A percentile compares a stretch with the other conserved stretches of the same genome.
These are phyloP conservation scores for Fusarium sp. DNA, from an alignment of 2,329 filamentous ascomycete genomes.

Conservation along the genomic window DNA sequence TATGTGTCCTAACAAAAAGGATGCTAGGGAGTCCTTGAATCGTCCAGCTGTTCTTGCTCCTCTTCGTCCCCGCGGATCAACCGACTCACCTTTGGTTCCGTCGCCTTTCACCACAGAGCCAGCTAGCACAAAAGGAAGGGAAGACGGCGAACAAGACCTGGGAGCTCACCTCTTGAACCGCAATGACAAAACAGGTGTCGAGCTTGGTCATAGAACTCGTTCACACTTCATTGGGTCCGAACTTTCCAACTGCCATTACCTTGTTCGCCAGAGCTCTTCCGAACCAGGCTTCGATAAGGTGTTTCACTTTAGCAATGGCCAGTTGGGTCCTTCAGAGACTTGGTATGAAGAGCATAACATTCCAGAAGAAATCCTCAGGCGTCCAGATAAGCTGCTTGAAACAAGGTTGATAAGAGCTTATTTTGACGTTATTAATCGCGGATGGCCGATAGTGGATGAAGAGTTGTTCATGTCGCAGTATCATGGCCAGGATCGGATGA, in stretches of 20 bases:
- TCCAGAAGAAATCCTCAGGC: not conserved
- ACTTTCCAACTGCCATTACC: conserved; percentile 6
- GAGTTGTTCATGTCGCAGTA: conserved; percentile 22
- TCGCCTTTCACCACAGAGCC: not conserved
- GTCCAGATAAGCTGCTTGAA: conserved; percentile 4
- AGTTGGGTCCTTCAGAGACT: not conserved
- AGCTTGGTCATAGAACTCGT: conserved; percentile 13
- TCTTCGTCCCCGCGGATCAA: not conserved
- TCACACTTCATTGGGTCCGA: conserved; percentile 13
- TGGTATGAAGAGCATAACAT: conserved; percentile 7
- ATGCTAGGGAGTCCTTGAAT: not conserved
- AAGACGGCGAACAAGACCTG: conserved; percentile 1
- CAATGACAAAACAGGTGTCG: conserved; percentile 1
- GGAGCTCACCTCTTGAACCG: not conserved
- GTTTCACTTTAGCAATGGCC: conserved; percentile 18
- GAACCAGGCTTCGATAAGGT: not conserved
- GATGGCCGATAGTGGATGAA: conserved; percentile 19
- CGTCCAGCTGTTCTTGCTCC: not conserved
- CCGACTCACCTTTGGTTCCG: not conserved
- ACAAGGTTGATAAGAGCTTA: not conserved
- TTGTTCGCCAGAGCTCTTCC: not conserved
- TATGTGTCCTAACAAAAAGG: not conserved
- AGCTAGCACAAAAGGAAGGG: not conserved
- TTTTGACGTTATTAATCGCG: not conserved
- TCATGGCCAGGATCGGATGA: not conserved